Percentiles rank a stretch among this genome's conserved stretches.
Conservation (phyloP, 78 protist genomes). For the Pelomyxa schiedti region DNA sequence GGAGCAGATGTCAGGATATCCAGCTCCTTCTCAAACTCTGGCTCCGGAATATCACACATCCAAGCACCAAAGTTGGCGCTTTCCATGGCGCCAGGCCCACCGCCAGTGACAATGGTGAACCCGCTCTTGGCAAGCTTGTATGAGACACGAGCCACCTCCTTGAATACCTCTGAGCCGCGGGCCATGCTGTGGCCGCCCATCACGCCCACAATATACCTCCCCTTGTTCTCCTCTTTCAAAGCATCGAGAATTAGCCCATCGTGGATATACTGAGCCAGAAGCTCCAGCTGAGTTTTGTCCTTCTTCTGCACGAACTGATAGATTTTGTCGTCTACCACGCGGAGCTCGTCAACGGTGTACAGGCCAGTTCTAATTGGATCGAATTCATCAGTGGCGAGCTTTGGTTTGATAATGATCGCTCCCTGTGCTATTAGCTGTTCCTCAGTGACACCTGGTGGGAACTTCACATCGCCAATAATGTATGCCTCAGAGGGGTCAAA, state of each 20-base stretch:
- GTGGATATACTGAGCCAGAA: not conserved
- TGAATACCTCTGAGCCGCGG: not conserved
- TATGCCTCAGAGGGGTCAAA: too few species aligned
- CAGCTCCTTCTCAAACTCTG: too few species aligned
- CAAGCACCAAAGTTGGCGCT: constrained; percentile 18
- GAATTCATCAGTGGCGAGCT: too few species aligned
- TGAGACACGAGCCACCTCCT: not conserved
- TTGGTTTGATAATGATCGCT: too few species aligned
- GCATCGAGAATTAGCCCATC: not conserved
- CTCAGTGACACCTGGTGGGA: too few species aligned
- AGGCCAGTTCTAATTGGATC: not conserved
- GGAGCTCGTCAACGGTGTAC: not conserved
- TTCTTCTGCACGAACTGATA: not conserved
- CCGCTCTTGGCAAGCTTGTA: not conserved
- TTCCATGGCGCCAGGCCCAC: constrained; percentile 25
- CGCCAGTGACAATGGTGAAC: not conserved
- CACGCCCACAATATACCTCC: not conserved
- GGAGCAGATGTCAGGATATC: too few species aligned
- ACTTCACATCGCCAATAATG: too few species aligned
- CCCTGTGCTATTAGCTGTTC: too few species aligned
- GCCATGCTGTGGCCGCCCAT: not conserved
- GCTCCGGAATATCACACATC: too few species aligned
- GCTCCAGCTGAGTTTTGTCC: not conserved
- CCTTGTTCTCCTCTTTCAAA: not conserved
- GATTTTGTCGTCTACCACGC: not conserved